Evolutionary conservation across 306 rosid genomes (phyloP).

Genomic region (Vicia sativa): DNA sequence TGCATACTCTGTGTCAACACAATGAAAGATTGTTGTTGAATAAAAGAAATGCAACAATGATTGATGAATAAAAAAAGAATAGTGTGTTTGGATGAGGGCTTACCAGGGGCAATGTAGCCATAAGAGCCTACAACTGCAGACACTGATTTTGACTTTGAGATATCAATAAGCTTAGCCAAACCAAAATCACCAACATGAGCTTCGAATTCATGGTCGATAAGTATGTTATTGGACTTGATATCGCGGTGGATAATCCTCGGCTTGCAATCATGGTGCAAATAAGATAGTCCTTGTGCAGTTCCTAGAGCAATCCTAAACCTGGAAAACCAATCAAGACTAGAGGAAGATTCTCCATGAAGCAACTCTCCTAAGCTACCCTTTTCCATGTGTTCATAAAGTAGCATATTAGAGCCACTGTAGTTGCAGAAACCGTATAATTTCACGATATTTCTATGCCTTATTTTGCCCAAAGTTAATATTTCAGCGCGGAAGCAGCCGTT

Average conservation of each 20-base stretch:
- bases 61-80: neutral
- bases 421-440: slow-evolving; percentile 73
- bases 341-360: slow-evolving; percentile 55
- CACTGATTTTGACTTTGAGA: slow-evolving; percentile 73
- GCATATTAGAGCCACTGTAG: slow-evolving; percentile 61
- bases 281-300: slow-evolving; percentile 79
- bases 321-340: slow-evolving; percentile 61
- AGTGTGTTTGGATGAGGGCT: slow-evolving; percentile 22
- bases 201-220: slow-evolving; percentile 62
- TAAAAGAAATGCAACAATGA: neutral
- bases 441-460: slow-evolving; percentile 76
- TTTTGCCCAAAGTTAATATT: slow-evolving; percentile 69
- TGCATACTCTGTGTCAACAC: slow-evolving; percentile 61
- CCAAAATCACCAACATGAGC: slow-evolving; percentile 91
- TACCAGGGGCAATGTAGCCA: slow-evolving; percentile 90
- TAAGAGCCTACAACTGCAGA: slow-evolving; percentile 84
- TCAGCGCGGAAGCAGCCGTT: slow-evolving; percentile 70
- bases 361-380: slow-evolving; percentile 76
- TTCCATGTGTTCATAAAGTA: slow-evolving; percentile 76
- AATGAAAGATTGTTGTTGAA: no score
- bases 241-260: slow-evolving; percentile 81
- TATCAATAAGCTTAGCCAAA: slow-evolving; percentile 70
- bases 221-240: slow-evolving; percentile 72
- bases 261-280: slow-evolving; percentile 79
- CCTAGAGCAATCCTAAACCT: slow-evolving; percentile 75